A percentile compares a stretch with the other conserved stretches of the same genome.
phyloP scores from a whole-genome alignment of 345 rosid species.

The Ceriops zippeliana region DNA sequence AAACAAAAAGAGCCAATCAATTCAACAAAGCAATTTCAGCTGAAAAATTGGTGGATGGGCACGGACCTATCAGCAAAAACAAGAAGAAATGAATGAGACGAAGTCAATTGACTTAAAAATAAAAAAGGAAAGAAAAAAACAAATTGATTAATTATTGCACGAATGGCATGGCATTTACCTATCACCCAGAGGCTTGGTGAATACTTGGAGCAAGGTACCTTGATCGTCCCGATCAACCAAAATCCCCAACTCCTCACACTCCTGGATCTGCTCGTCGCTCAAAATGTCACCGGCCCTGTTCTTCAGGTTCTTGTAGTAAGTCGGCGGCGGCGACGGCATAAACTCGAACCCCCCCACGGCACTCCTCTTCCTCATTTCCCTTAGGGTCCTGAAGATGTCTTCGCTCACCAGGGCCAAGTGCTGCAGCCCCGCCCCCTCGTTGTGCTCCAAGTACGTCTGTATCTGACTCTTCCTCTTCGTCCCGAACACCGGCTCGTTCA shows the following conservation, averaged over 20 bases:
- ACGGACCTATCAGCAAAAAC: no score
- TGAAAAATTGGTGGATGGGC: neutral
- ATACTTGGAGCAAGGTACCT: constrained; percentile 91
- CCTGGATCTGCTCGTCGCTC: constrained; percentile 72
- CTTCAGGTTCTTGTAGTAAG: constrained; percentile 72
- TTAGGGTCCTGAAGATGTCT: constrained; percentile 68
- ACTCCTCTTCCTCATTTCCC: constrained; percentile 82
- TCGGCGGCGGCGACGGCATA: constrained; percentile 93
- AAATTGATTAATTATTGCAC: no score
- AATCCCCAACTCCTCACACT: constrained; percentile 86
- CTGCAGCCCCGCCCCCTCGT: constrained; percentile 87
- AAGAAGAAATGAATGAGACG: no score
- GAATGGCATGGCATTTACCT: constrained; percentile 30
- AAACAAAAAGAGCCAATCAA: neutral
- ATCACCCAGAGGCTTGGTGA: constrained; percentile 89
- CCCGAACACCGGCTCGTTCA: constrained; percentile 91
- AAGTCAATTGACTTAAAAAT: no score
- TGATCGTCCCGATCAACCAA: constrained; percentile 94
- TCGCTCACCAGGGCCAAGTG: constrained; percentile 72
- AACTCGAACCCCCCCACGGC: constrained; percentile 82
- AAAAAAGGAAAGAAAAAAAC: no score
- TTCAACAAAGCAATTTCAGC: neutral
- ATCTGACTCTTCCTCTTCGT: constrained; percentile 94
- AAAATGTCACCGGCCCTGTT: constrained; percentile 66
- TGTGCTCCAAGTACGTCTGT: constrained; percentile 86